Evolutionary conservation across 1,139 yeast genomes (phyloP), one percentile per base, ranked within the genome.

Genomic region (Lodderomyces beijingensis): DNA sequence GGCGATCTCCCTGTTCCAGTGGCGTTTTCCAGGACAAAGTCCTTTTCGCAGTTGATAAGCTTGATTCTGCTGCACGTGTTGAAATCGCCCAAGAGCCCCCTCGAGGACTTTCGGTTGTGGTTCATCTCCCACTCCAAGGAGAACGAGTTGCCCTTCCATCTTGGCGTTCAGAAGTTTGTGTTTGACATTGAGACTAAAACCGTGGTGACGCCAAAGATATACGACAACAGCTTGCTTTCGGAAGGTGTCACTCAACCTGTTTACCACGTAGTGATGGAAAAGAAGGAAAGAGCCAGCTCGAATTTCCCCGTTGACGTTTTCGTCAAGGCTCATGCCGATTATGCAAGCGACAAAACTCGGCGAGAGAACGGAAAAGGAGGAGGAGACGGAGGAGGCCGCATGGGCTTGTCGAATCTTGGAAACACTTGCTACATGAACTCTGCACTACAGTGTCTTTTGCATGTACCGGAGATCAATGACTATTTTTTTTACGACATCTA

Each of bases 371-470:
- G 22, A 19, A 28, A 28, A 6, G 34, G 34, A 19, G 22, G 22
- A 19, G 22, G 22, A 16, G 28, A 31, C 17, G 40, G 45, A 13
- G 65, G 69, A 13, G 74, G 73, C 2, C 46, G 59, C 32, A 44
- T 62, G 29, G 98, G 98, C 0, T 62, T 91, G 32, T 68, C 71
- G 28, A 91, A 91, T 51, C 62, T 91, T 43, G 98, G 98, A 5
- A 91, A 91, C 51, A 84, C 96, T 0, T 91, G 98, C 54, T 91
- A 88, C 54, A 91, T 91, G 97, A 91, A 91, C 57, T 86, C 96
- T 11, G 96, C 97, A 0, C 62, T 91, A 35, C 98, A 91, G 53
- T 91, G 97, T 51, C 61, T 91, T 32, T 71, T 79, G 1, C 98
- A 91, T 51, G 72, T 89, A 9, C 95, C 95, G 1, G 96, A 88